These are phyloP conservation scores for Phoma sp. DNA, from an alignment of 2,329 filamentous ascomycete species.

Conservation along the genomic window DNA sequence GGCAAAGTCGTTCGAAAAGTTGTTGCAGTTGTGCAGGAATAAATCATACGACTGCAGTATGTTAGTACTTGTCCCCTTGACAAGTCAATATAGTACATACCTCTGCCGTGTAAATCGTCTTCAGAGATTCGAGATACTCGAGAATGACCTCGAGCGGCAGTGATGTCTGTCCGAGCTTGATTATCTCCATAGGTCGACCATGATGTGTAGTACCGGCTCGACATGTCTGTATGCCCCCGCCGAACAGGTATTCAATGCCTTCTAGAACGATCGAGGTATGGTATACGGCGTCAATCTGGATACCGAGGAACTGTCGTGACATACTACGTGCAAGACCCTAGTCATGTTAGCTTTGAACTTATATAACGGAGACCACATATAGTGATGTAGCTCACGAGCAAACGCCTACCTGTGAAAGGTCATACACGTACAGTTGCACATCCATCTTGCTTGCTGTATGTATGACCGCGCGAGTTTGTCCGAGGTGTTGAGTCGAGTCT, in stretches of 20 bases:
- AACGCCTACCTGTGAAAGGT: slow-evolving; percentile 54
- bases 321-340: slow-evolving; percentile 64
- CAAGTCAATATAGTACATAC: slow-evolving; percentile 50
- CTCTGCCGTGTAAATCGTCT: slow-evolving; percentile 81
- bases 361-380: neutral
- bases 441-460: slow-evolving; percentile 49
- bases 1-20: slow-evolving; percentile 91
- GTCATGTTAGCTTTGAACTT: slow-evolving; percentile 8
- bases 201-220: slow-evolving; percentile 84
- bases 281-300: slow-evolving; percentile 88
- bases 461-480: slow-evolving; percentile 7
- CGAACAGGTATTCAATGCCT: slow-evolving; percentile 89
- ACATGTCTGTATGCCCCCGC: slow-evolving; percentile 84
- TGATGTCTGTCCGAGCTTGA: slow-evolving; percentile 77
- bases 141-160: slow-evolving; percentile 81
- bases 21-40: slow-evolving; percentile 91
- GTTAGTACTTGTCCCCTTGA: neutral
- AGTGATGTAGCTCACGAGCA: neutral
- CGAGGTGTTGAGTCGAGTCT: neutral
- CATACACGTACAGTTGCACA: slow-evolving; percentile 60
- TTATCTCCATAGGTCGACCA: slow-evolving; percentile 78
- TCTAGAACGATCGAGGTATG: slow-evolving; percentile 89
- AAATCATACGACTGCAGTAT: slow-evolving; percentile 75
- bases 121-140: slow-evolving; percentile 86
- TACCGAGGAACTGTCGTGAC: slow-evolving; percentile 66